Conservation (phyloP, 495 filamentous ascomycete genomes). For the Aspergillus bridgeri region DNA sequence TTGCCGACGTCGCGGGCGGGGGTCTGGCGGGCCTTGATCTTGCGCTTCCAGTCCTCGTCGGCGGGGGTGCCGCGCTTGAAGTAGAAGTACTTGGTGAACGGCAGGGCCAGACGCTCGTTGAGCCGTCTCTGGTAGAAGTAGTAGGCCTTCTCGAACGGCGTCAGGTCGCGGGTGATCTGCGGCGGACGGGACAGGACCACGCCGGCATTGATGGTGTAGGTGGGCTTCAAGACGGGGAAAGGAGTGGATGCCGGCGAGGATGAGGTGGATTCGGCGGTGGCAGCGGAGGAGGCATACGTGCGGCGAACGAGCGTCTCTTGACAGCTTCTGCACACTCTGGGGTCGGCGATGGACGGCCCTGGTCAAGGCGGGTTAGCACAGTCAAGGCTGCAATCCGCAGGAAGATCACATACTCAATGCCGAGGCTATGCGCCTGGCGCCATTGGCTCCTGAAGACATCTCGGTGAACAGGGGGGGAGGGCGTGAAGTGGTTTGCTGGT, state of each 20-base stretch:
- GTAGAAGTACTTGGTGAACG: conserved; percentile 92
- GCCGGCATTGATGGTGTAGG: conserved; percentile 70
- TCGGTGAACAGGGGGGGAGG: conserved; percentile 15
- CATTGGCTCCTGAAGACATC: conserved; percentile 47
- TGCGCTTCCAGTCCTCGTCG: conserved; percentile 87
- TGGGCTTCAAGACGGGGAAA: conserved; percentile 34
- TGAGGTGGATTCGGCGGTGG: conserved; percentile 32
- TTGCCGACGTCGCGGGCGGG: conserved; percentile 78
- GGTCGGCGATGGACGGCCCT: conserved; percentile 44
- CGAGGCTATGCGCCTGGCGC: conserved; percentile 43
- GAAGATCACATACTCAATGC: conserved; percentile 31
- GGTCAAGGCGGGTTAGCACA: conserved; percentile 7
- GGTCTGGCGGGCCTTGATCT: conserved; percentile 69
- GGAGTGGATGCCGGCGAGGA: conserved; percentile 24
- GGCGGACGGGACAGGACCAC: conserved; percentile 87
- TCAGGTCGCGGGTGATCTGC: conserved; percentile 75
- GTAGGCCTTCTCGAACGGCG: conserved; percentile 85
- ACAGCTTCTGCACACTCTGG: conserved; percentile 51
- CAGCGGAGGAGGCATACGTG: conserved; percentile 44
- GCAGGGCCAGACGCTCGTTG: conserved; percentile 85
- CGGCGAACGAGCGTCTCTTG: conserved; percentile 45
- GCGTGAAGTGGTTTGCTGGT: conserved; percentile 13
- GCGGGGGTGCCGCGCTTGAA: conserved; percentile 86
- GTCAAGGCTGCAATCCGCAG: neutral
- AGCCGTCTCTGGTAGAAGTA: conserved; percentile 96